Base-by-base conservation (phyloP, 2,329 filamentous ascomycete genomes). In the Fusarium sp. region DNA sequence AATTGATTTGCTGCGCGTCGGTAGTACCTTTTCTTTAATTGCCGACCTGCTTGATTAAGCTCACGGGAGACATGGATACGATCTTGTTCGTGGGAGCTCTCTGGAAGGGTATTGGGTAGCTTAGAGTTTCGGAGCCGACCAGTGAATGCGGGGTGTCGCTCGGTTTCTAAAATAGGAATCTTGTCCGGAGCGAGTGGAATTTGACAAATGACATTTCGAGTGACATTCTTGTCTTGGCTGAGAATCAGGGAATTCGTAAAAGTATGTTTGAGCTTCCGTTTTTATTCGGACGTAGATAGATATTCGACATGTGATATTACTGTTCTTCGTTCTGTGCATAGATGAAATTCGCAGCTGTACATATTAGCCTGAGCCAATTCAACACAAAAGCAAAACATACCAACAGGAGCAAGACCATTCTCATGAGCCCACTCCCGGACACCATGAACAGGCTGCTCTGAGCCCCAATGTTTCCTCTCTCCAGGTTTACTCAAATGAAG, bases 341-440 rank as follows among this genome's bases (percentile, higher is more conserved):
- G 16, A 74, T 67, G 0, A 74, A 74, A 48, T 74, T 74, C 8
- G 72, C 72, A 55, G 72, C 72, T 74, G 3, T 6, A 11, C 6
- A 4, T 20, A 2, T 71, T 24, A 74, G 55, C n/a, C 4, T 44
- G 18, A 18, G n/a, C 6, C 4, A 27, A 3, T 24, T 25, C 9
- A 11, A 5, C 10, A 9, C 41, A 32, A 12, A 18, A 1, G 3
- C 47, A 18, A 6, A 13, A 47, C 70, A 41, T 48, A 74, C 72
- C 72, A 20, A 74, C 48, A 20, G 72, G 72, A 48, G 69, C 45
- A 52, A 74, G 72, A 5, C 67, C 67, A 41, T 74, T 64, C 7
- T 46, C 53, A 46, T 57, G 30, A 18, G 72, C 72, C 72, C 72
- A 74, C 2, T 73, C 62, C 8, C 70, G 61, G 0, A 73, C 72